phyloP scores from a whole-genome alignment of 495 filamentous ascomycete genomes.

The Evernia prunastri region DNA sequence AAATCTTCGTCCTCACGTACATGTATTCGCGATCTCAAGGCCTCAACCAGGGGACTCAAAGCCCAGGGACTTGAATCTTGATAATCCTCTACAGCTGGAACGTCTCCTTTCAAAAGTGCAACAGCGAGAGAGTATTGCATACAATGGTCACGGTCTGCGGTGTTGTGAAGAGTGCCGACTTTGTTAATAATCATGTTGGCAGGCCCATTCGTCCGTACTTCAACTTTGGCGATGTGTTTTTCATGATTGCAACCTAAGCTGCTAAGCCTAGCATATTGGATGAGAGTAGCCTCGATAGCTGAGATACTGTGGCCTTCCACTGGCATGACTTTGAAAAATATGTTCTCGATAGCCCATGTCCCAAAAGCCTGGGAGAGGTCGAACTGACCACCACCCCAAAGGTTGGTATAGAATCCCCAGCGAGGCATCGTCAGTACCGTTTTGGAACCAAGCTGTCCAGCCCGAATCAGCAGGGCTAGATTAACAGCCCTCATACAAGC shows the following conservation, averaged over 20 bases:
- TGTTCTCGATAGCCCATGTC: conserved; percentile 34
- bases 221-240: conserved; percentile 30
- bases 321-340: conserved; percentile 37
- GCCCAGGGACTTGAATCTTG: conserved; percentile 35
- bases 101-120: conserved; percentile 34
- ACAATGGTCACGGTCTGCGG: conserved; percentile 45
- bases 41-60: conserved; percentile 24
- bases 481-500: conserved; percentile 42
- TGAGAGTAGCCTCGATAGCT: conserved; percentile 36
- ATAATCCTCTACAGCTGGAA: conserved; percentile 35
- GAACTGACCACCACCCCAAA: conserved; percentile 30
- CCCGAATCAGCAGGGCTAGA: conserved; percentile 30
- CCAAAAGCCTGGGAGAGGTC: conserved; percentile 31
- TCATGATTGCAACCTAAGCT: neutral
- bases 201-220: conserved; percentile 35
- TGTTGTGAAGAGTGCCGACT: conserved; percentile 32
- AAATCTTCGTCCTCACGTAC: conserved; percentile 30
- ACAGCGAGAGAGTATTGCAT: conserved; percentile 38
- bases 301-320: conserved; percentile 38
- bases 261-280: neutral
- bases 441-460: conserved; percentile 35
- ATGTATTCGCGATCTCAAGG: conserved; percentile 31
- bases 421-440: conserved; percentile 30
- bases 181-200: conserved; percentile 43
- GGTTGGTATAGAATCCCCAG: conserved; percentile 38